These are phyloP conservation scores for Grammothele lineata DNA, from an alignment of 768 basidiomycete species.

Conservation along the genomic window DNA sequence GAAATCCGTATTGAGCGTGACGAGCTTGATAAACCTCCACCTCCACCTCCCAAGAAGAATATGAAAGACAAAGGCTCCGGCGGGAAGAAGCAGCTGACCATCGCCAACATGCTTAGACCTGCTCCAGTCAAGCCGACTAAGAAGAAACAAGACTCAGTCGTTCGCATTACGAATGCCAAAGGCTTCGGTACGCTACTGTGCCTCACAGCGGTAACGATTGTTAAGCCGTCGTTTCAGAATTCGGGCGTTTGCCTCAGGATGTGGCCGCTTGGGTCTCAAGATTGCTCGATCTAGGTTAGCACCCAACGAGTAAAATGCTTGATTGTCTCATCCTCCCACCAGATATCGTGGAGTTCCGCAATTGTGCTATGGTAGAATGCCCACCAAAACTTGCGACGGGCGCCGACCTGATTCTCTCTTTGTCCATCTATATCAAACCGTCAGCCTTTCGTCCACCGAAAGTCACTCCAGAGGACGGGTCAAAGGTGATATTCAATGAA, in stretches of 20 bases:
- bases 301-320: not conserved
- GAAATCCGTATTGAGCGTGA: conserved; percentile 56
- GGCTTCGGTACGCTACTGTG: conserved; percentile 51
- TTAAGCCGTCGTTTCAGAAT: conserved; percentile 42
- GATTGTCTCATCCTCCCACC: not conserved
- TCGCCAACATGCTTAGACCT: conserved; percentile 63
- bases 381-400: conserved; percentile 69
- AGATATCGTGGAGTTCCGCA: conserved; percentile 66
- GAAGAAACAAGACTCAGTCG: conserved; percentile 63
- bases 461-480: conserved; percentile 27
- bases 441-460: conserved; percentile 59
- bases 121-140: conserved; percentile 37
- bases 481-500: conserved; percentile 58
- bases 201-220: not conserved
- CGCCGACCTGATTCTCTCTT: conserved; percentile 69
- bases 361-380: conserved; percentile 74
- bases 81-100: conserved; percentile 61
- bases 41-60: conserved; percentile 7
- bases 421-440: conserved; percentile 65
- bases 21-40: conserved; percentile 29
- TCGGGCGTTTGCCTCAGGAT: conserved; percentile 71
- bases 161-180: conserved; percentile 57
- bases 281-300: conserved; percentile 64
- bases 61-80: conserved; percentile 27
- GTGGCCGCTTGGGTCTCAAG: conserved; percentile 70